Base-by-base conservation (phyloP, 176 grass and related monocot species). In the Carex pumila region DNA sequence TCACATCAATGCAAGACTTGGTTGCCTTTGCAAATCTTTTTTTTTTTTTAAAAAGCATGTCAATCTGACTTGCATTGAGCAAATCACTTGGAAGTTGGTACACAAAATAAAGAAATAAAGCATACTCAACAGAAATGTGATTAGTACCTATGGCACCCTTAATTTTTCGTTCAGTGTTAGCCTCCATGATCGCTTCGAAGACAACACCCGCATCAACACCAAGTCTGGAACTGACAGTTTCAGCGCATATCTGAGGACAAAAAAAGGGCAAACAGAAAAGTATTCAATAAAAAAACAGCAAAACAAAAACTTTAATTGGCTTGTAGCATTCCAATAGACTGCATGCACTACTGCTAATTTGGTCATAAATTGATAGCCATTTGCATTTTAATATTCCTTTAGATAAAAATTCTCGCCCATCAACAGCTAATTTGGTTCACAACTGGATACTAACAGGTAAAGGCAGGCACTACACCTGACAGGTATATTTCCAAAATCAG, bases 101-200 rank as follows among this genome's bases (percentile, higher is more conserved):
- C n/a, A 65, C 30, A 30, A 52, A 13, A 49, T 10, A 88, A 71
- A 13, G 1, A 84, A 58, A 59, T 45, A 41, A 68, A 37, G 53
- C 41, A 47, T 75, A 70, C 22, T 18, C 3, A 85, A 81, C 69
- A 8, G 41, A 8, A 41, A 50, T 60, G 76, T 82, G 45, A 85
- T 45, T 79, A 30, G 79, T 98, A 97, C 94, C 91, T 76, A 76
- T 90, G 39, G 32, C 81, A 14, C 87, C 85, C 12, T 86, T 88
- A 72, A 43, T 59, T 43, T 75, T 85, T 73, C 86, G 76, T 73
- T 83, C 64, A 77, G 79, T 56, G 81, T 54, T 90, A 45, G 91
- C 89, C 74, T 98, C 92, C 3, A 94, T 87, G 79, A 98, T 89
- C 75, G 92, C 87, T 92, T 98, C 95, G 85, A 92, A 98, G 32